Evolutionary conservation across 768 basidiomycete species (phyloP), one percentile per base, ranked within the genome.

Genomic region (Tylopilus balloui): DNA sequence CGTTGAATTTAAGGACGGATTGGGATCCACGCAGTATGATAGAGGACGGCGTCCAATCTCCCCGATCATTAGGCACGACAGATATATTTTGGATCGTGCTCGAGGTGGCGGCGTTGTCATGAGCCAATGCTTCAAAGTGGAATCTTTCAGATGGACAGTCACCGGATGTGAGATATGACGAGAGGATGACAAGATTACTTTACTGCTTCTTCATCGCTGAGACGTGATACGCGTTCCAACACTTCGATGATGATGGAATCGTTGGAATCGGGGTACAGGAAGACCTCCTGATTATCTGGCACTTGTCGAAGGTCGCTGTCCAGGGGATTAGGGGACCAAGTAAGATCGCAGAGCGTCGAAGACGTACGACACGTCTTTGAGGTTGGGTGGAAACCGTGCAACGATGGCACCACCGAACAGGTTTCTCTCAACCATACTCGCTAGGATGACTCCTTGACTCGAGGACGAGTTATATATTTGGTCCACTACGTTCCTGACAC

Each of bases 201-300:
- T 57, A 81, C 78, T 42, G 91, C 91, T 38, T 85, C 80, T 37
- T 72, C 61, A 31, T 75, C 72, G 48, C 80, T 75, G 12, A 61
- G 54, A n/a, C 69, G 66, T 28, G 82, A 74, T 21, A 95, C 91
- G 50, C 81, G 74, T 64, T 91, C 68, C 12, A 97, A 71, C 20
- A 96, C 79, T 63, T 99, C 96, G 23, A 96, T 69, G 42, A 98
- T 78, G 53, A 94, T 77, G 61, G 86, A 92, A 56, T 83, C 72
- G 42, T 76, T 75, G 6, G 83, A 86, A 41, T 80, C 68, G 6
- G 79, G 78, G 47, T 83, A 84, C 48, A 96, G 65, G 69, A 92
- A 87, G 35, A 96, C 95, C 63, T 98, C 96, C 67, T 99, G 95
- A 4, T 82, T 92, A 64, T 98, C 88, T 13, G 96, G 94, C 12